Evolutionary conservation across 1,284 basidiomycete genomes (phyloP), one percentile per base, ranked within the genome.

Genomic region (Athelia psychrophila): DNA sequence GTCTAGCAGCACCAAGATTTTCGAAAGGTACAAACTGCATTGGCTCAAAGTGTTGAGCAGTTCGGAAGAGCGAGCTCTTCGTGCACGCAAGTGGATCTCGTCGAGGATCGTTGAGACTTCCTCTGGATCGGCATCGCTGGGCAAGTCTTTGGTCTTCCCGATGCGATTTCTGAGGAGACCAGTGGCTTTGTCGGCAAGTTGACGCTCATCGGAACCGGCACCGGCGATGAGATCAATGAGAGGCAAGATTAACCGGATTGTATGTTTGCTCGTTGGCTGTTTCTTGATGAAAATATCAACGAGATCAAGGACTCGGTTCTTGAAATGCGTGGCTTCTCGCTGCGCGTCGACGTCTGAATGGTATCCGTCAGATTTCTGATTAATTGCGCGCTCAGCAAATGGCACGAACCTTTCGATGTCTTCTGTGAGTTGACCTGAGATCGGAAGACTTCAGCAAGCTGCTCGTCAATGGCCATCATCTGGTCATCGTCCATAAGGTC

Each of bases 391-490:
- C n/a, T 49, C 20, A 47, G 47, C 40, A 49, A 35, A 45, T 40
- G 23, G 20, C 19, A 68, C 75, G 55, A 51, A 86, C 89, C 80
- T 77, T 85, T 87, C 49, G 75, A 76, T 38, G 75, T 73, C 60
- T 81, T 86, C 62, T 79, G 84, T 54, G 81, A 82, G 48, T 75
- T 76, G n/a, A 78, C 70, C 52, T 84, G 83, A 45, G 81, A 76
- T 57, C 82, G 82, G 82, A 99, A 98, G 35, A 95, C 88, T 53
- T 89, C 84, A 4, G 93, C 92, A 5, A 99, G 82, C 64, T 97
- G 92, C 55, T 93, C 91, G 64, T 99, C 96, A 42, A 98, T 83
- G 47, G 90, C 88, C 78, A 98, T 86, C 96, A 98, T 99, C 72
- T 98, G 93, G 44, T 98, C 95, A 64, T 98, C 96, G 64, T 95